Conservation (phyloP, 179 eudicot species). For the Gypsophila paniculata region DNA sequence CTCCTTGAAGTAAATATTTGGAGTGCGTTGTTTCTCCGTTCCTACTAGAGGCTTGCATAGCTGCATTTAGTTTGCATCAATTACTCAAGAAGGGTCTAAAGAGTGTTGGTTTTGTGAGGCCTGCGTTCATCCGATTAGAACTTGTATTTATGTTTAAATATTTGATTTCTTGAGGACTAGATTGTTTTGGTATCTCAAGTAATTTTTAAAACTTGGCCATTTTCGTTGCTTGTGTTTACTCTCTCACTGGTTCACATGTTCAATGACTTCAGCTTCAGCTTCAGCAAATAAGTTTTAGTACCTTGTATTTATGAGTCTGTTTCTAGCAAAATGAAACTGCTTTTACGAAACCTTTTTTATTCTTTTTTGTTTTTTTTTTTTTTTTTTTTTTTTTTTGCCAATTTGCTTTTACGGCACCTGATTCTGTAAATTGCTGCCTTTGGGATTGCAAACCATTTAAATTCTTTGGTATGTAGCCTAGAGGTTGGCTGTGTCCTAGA, state of each 20-base stretch:
- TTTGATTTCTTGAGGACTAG: not conserved
- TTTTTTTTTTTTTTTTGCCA: too few species aligned
- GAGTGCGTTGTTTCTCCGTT: not conserved
- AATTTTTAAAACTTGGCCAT: not conserved
- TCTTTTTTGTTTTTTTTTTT: too few species aligned
- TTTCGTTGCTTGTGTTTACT: not conserved
- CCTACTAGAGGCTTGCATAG: not conserved
- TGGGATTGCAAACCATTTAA: not conserved
- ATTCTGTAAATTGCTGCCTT: not conserved
- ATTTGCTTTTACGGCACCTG: slow-evolving; percentile 4
- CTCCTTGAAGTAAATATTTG: not conserved
- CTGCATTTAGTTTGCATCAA: not conserved
- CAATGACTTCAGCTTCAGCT: not conserved
- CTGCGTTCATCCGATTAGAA: slow-evolving; percentile 2
- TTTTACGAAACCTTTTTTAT: slow-evolving; percentile 5
- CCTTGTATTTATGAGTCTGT: slow-evolving; percentile 6
- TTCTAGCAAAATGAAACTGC: not conserved
- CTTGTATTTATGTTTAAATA: not conserved
- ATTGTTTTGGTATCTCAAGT: not conserved
- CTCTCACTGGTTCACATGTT: slow-evolving; percentile 1
- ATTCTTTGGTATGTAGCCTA: not conserved
- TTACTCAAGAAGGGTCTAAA: not conserved
- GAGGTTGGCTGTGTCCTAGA: not conserved
- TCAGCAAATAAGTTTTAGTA: not conserved
- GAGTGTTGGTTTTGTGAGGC: not conserved